Evolutionary conservation across 1,284 basidiomycete genomes (phyloP).

Genomic region (Sanghuangporus sanghuang): DNA sequence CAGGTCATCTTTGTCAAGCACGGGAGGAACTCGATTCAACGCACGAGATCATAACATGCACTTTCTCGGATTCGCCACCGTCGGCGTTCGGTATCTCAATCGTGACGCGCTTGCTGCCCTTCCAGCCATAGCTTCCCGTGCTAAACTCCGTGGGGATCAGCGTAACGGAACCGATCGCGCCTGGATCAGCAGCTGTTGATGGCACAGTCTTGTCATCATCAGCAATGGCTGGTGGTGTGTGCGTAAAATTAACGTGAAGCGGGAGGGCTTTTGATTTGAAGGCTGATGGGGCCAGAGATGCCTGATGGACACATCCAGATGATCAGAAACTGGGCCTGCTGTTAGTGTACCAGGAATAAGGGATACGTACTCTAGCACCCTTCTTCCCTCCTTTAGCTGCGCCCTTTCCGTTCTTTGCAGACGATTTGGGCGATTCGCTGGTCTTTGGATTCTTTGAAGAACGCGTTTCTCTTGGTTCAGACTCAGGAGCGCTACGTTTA

Average conservation of each 20-base stretch:
- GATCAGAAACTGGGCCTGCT: background rate
- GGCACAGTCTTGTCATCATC: slow-evolving; percentile 34
- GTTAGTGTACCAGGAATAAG: slow-evolving; percentile 16
- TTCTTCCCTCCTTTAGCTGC: slow-evolving; percentile 30
- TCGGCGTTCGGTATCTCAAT: slow-evolving; percentile 55
- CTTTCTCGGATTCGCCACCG: slow-evolving; percentile 52
- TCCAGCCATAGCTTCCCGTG: slow-evolving; percentile 80
- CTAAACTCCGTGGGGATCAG: slow-evolving; percentile 55
- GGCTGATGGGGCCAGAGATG: slow-evolving; percentile 40
- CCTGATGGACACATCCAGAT: slow-evolving; percentile 25
- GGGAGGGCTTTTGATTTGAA: slow-evolving; percentile 66
- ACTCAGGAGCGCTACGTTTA: slow-evolving; percentile 14
- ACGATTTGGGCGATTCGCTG: slow-evolving; percentile 21
- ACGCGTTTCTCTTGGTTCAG: slow-evolving; percentile 40
- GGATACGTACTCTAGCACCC: slow-evolving; percentile 38
- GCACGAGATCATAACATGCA: slow-evolving; percentile 72
- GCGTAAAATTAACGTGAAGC: slow-evolving; percentile 62
- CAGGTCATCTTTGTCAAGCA: background rate
- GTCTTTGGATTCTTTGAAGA: slow-evolving; percentile 47
- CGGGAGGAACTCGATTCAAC: slow-evolving; percentile 25
- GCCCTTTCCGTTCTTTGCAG: slow-evolving; percentile 22
- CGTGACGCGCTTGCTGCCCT: slow-evolving; percentile 61
- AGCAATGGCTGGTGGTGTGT: slow-evolving; percentile 51
- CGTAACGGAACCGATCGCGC: slow-evolving; percentile 53
- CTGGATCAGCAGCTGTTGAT: slow-evolving; percentile 45